Percentiles rank a stretch among this genome's conserved stretches.
Conservation (phyloP, 352 stramenopile genomes). For the Pythium aquatile region DNA sequence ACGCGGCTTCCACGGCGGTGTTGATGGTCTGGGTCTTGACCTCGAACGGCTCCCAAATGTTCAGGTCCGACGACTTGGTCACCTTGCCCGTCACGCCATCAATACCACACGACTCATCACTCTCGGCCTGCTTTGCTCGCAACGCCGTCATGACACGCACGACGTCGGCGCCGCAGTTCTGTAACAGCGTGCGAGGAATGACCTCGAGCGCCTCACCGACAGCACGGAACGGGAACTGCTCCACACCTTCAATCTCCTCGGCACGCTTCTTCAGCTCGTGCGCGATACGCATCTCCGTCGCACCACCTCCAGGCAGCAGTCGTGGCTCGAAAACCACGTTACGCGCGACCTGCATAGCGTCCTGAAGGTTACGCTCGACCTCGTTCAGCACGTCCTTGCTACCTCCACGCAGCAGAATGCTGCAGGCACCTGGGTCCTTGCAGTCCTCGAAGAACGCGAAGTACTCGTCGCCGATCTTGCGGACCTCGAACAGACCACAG, state of each 20-base stretch:
- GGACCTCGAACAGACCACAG: constrained; percentile 98
- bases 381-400: constrained; percentile 99
- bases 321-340: constrained; percentile 99
- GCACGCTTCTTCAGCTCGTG: constrained; percentile 92
- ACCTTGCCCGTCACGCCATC: constrained; percentile 90
- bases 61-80: constrained; percentile 94
- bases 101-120: constrained; percentile 69
- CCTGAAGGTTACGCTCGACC: constrained; percentile 98
- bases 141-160: constrained; percentile 98
- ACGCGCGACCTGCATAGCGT: constrained; percentile 99
- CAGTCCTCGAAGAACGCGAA: constrained; percentile 99
- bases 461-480: constrained; percentile 93
- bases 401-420: constrained; percentile 96
- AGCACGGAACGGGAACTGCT: constrained; percentile 97
- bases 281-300: constrained; percentile 98
- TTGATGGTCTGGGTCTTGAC: constrained; percentile 99
- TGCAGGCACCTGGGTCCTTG: constrained; percentile 98
- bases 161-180: constrained; percentile 99
- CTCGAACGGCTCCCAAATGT: constrained; percentile 99
- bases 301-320: constrained; percentile 94
- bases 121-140: constrained; percentile 90
- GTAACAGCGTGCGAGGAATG: constrained; percentile 98
- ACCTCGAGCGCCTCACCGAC: constrained; percentile 98
- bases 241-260: constrained; percentile 92
- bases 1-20: constrained; percentile 98